Percentiles rank a stretch among this genome's conserved stretches.
Evolutionary conservation across 495 filamentous ascomycete genomes (phyloP).

Genomic region (Penicillium paxilli): DNA sequence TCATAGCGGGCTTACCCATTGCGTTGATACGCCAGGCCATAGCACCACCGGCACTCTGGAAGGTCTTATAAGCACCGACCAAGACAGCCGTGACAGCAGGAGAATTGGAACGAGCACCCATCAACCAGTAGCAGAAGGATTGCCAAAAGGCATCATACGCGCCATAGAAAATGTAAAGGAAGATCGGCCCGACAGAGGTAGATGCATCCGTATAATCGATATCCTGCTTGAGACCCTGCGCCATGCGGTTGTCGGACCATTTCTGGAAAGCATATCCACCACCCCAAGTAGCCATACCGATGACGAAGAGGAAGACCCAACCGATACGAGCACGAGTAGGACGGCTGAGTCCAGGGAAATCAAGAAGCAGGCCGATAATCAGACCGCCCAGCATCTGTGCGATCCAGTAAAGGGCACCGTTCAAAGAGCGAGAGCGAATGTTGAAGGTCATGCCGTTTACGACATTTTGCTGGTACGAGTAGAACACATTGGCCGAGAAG

Average conservation of each 20-base stretch:
- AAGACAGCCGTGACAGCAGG: conserved; percentile 83
- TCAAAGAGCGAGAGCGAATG: conserved; percentile 49
- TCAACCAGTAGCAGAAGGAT: conserved; percentile 80
- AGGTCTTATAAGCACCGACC: conserved; percentile 88
- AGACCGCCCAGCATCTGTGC: conserved; percentile 54
- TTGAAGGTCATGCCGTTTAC: conserved; percentile 52
- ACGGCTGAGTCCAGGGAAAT: conserved; percentile 39
- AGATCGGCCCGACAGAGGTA: conserved; percentile 48
- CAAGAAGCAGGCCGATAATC: conserved; percentile 50
- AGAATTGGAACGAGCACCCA: conserved; percentile 86
- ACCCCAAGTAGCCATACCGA: conserved; percentile 53
- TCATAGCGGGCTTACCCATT: conserved; percentile 58
- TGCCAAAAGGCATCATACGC: conserved; percentile 60
- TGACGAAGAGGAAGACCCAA: conserved; percentile 48
- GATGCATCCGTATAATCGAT: conserved; percentile 36
- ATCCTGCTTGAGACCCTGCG: conserved; percentile 34
- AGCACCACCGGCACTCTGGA: conserved; percentile 86
- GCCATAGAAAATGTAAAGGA: conserved; percentile 57
- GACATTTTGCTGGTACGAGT: conserved; percentile 69
- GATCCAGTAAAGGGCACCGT: conserved; percentile 54
- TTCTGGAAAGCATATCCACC: conserved; percentile 55
- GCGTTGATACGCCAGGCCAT: conserved; percentile 80
- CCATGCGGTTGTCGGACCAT: conserved; percentile 32
- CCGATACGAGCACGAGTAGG: conserved; percentile 41
- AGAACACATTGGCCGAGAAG: conserved; percentile 74